A percentile compares a stretch with the other conserved stretches of the same genome.
phyloP scores from a whole-genome alignment of 176 grass and related monocot species.

The Rhipidocladum racemiflorum region DNA sequence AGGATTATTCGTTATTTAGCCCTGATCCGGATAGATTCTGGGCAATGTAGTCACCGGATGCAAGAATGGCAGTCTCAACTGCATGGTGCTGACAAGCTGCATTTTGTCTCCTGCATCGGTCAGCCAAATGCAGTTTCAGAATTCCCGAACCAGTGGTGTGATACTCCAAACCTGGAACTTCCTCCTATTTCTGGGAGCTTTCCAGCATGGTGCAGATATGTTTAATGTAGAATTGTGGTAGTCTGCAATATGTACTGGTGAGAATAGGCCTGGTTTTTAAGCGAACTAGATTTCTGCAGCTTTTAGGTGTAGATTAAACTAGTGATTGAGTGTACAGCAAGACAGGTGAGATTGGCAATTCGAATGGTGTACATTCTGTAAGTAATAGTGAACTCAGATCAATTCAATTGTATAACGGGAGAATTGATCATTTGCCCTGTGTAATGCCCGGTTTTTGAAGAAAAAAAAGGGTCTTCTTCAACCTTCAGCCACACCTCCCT shows the following conservation, averaged over 20 bases:
- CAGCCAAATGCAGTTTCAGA: background rate
- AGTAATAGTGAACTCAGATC: slow-evolving; percentile 21
- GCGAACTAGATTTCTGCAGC: slow-evolving; percentile 2
- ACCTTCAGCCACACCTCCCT: too few species aligned
- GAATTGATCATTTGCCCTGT: too few species aligned
- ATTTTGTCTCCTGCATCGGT: slow-evolving; percentile 1
- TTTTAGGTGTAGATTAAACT: background rate
- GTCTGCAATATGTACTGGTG: background rate
- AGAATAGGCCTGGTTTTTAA: background rate
- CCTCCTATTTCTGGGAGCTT: slow-evolving; percentile 27
- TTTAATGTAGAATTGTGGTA: slow-evolving; percentile 3
- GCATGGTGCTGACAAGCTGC: background rate
- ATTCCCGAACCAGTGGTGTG: background rate
- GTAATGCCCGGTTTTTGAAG: too few species aligned
- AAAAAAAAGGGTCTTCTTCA: too few species aligned
- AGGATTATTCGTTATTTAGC: slow-evolving; percentile 76
- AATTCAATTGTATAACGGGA: background rate
- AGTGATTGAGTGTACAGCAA: slow-evolving; percentile 34
- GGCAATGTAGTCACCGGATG: slow-evolving; percentile 45
- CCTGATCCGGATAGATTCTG: slow-evolving; percentile 86
- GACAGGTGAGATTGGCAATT: background rate
- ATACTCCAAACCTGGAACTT: slow-evolving; percentile 13
- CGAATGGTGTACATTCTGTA: slow-evolving; percentile 47
- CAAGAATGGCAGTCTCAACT: background rate
- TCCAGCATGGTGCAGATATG: slow-evolving; percentile 20